Conservation (phyloP, 352 stramenopile genomes). For the Hyaloperonospora brassicae region DNA sequence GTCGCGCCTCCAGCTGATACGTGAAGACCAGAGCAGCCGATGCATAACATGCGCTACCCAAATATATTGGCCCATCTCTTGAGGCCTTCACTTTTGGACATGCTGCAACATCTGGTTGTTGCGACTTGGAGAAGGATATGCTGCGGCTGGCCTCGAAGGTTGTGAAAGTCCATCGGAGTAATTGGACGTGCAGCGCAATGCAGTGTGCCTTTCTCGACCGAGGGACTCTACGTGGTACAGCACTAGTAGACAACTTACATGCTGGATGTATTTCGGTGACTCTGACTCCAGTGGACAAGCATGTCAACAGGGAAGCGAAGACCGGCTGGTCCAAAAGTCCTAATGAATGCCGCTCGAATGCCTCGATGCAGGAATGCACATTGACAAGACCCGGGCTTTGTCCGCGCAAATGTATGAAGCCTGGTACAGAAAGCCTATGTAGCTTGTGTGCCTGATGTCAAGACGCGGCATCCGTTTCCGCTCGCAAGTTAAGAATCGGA, state of each 20-base stretch:
- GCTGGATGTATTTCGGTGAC: no score
- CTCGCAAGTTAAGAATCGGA: slow-evolving; percentile 84
- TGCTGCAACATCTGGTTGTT: slow-evolving; percentile 73
- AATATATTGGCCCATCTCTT: slow-evolving; percentile 84
- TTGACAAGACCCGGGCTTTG: slow-evolving; percentile 42
- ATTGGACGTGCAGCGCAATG: slow-evolving; percentile 75
- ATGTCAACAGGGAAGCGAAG: no score
- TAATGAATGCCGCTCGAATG: no score
- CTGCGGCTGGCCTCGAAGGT: slow-evolving; percentile 83
- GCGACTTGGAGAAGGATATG: slow-evolving; percentile 89
- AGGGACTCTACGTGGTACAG: background rate
- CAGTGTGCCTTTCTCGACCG: background rate
- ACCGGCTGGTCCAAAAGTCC: no score
- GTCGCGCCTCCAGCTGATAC: slow-evolving; percentile 86
- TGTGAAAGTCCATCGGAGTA: slow-evolving; percentile 59
- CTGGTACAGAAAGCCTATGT: slow-evolving; percentile 79
- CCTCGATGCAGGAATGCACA: slow-evolving; percentile 90
- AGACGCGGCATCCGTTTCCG: slow-evolving; percentile 86
- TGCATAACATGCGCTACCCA: slow-evolving; percentile 92
- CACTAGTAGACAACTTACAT: background rate
- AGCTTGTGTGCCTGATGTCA: slow-evolving; percentile 85
- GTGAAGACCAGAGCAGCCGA: slow-evolving; percentile 85
- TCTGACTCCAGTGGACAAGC: no score
- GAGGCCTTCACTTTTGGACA: slow-evolving; percentile 83
- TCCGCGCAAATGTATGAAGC: background rate